Percentiles rank a stretch among this genome's conserved stretches.
Conservation (phyloP, 2,329 filamentous ascomycete species). For the Aspergillus tanneri region DNA sequence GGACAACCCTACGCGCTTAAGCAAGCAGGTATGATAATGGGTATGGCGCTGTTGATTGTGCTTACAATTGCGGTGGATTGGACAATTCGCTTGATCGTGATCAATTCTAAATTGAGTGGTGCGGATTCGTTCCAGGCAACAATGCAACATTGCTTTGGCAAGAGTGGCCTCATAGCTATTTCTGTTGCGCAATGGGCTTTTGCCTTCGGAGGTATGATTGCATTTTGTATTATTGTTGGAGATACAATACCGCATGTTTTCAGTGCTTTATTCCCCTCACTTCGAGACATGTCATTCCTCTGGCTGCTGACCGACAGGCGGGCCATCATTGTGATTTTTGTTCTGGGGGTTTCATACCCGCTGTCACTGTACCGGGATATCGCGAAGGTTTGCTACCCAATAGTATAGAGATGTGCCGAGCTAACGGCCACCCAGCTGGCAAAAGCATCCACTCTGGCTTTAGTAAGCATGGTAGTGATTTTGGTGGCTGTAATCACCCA, state of each 20-base stretch:
- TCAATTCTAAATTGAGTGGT: constrained; percentile 95
- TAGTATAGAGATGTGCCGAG: background rate
- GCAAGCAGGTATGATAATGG: constrained; percentile 82
- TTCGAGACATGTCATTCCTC: constrained; percentile 71
- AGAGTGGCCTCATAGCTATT: constrained; percentile 83
- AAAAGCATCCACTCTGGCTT: constrained; percentile 89
- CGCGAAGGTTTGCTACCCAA: constrained; percentile 67
- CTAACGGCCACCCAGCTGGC: constrained; percentile 65
- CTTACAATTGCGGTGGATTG: constrained; percentile 89
- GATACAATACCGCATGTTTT: constrained; percentile 94
- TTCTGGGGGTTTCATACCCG: constrained; percentile 82
- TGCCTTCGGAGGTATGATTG: constrained; percentile 97
- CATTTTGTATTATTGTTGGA: constrained; percentile 95
- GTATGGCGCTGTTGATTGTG: constrained; percentile 71
- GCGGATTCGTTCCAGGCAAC: constrained; percentile 94
- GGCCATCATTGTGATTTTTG: constrained; percentile 83
- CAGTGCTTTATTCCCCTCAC: constrained; percentile 73
- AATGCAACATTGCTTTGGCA: constrained; percentile 92
- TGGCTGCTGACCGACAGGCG: constrained; percentile 78
- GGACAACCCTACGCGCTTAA: constrained; percentile 94
- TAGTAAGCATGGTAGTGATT: constrained; percentile 91
- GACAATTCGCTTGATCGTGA: constrained; percentile 95
- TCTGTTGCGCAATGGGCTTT: constrained; percentile 94
- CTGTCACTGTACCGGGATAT: constrained; percentile 94
- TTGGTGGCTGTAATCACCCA: constrained; percentile 84